phyloP scores from a whole-genome alignment of 306 rosid species.

The Parietaria judaica region DNA sequence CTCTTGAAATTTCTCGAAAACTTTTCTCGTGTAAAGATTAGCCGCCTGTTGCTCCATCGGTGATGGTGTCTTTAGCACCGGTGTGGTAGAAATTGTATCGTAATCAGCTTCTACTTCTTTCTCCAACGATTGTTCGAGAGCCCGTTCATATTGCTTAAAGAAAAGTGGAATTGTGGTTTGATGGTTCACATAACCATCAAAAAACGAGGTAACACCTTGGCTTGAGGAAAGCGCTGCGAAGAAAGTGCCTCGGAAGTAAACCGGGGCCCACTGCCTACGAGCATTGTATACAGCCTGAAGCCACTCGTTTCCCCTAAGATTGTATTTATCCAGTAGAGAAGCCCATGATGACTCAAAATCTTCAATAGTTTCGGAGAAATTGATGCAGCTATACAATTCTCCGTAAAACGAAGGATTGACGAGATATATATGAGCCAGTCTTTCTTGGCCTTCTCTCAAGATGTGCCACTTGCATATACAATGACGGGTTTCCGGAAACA shows the following conservation, averaged over 20 bases:
- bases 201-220: conserved; percentile 52
- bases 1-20: conserved; percentile 66
- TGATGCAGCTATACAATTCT: conserved; percentile 65
- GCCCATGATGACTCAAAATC: conserved; percentile 62
- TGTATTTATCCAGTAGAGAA: conserved; percentile 46
- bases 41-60: conserved; percentile 88
- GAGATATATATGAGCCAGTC: conserved; percentile 64
- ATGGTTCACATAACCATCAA: conserved; percentile 68
- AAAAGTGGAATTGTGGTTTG: conserved; percentile 60
- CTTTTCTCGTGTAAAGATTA: conserved; percentile 50
- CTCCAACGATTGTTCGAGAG: conserved; percentile 52
- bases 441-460: conserved; percentile 78
- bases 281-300: conserved; percentile 74
- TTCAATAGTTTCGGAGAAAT: conserved; percentile 49
- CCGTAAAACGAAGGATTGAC: conserved; percentile 64
- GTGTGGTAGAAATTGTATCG: conserved; percentile 51
- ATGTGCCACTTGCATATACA: conserved; percentile 88
- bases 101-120: conserved; percentile 69
- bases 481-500: conserved; percentile 53
- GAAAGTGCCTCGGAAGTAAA: conserved; percentile 63
- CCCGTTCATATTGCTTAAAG: conserved; percentile 67
- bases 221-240: conserved; percentile 53
- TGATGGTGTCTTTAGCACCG: conserved; percentile 65
- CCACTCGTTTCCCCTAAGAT: conserved; percentile 62
- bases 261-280: conserved; percentile 82